Evolutionary conservation across 345 rosid genomes (phyloP).

Genomic region (Brassica incana): DNA sequence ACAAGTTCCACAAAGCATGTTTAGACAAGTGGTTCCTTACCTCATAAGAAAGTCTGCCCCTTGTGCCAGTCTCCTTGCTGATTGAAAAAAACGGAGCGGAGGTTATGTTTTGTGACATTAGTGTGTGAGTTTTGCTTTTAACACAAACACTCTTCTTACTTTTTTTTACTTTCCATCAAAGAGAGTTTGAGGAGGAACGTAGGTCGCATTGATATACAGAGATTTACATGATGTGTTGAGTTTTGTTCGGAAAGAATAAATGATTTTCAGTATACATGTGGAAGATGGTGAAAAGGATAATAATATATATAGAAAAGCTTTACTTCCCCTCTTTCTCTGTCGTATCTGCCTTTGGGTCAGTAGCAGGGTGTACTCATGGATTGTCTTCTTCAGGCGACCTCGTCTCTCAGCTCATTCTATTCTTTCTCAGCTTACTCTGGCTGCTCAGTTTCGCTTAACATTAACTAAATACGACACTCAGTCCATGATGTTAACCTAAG

Average conservation of each 20-base stretch:
- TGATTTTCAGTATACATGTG: not conserved
- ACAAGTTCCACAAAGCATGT: slow-evolving; percentile 92
- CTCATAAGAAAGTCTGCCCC: slow-evolving; percentile 85
- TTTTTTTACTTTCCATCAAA: slow-evolving; percentile 7
- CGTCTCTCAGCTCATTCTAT: not conserved
- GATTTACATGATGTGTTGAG: not conserved
- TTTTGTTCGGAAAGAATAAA: not conserved
- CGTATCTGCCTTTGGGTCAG: not conserved
- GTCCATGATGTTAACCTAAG: not conserved
- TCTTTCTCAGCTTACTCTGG: not conserved
- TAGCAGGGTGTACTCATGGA: not conserved
- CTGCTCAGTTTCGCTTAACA: not conserved
- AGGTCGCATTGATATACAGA: slow-evolving; percentile 4
- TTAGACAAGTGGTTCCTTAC: slow-evolving; percentile 95
- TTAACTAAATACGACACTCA: not conserved
- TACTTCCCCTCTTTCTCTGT: not conserved
- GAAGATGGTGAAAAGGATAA: slow-evolving; percentile 13
- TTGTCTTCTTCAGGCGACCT: not conserved
- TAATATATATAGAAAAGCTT: not conserved
- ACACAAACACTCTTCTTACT: not conserved
- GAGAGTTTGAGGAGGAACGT: not conserved
- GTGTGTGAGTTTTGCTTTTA: slow-evolving; percentile 13
- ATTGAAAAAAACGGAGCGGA: not conserved
- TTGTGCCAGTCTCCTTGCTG: slow-evolving; percentile 91
- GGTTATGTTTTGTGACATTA: slow-evolving; percentile 15